A percentile compares a stretch with the other conserved stretches of the same genome.
Conservation (phyloP, 129 eudicot genomes). For the Tagetes erecta region DNA sequence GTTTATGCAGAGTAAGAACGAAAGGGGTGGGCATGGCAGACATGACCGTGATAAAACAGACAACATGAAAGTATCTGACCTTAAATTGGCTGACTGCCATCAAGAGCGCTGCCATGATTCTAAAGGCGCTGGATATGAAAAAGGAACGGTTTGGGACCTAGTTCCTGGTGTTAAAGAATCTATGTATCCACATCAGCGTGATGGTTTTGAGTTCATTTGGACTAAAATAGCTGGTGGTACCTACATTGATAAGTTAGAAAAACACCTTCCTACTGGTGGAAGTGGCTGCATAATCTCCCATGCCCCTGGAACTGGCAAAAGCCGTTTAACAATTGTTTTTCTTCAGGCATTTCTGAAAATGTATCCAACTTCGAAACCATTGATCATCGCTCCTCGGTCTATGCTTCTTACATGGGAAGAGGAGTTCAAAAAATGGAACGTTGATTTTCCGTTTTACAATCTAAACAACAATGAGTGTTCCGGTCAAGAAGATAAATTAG, state of each 20-base stretch:
- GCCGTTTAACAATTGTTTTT: slow-evolving; percentile 53
- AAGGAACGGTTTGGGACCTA: slow-evolving; percentile 64
- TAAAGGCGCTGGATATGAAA: neutral
- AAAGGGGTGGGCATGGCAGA: slow-evolving; percentile 34
- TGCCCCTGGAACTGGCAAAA: slow-evolving; percentile 91
- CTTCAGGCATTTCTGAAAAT: slow-evolving; percentile 51
- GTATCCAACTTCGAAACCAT: slow-evolving; percentile 52
- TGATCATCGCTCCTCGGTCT: slow-evolving; percentile 55
- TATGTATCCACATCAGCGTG: slow-evolving; percentile 78
- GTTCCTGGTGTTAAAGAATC: slow-evolving; percentile 47
- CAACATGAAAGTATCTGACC: neutral
- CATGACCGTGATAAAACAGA: slow-evolving; percentile 27
- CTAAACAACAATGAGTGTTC: slow-evolving; percentile 34
- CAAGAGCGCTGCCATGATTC: slow-evolving; percentile 14
- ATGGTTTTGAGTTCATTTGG: slow-evolving; percentile 79
- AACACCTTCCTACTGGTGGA: slow-evolving; percentile 28
- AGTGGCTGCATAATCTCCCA: slow-evolving; percentile 91
- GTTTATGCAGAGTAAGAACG: slow-evolving; percentile 36
- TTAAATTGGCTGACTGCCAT: slow-evolving; percentile 25
- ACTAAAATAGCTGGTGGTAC: slow-evolving; percentile 63
- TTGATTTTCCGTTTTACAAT: slow-evolving; percentile 41
- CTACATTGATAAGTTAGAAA: slow-evolving; percentile 39
- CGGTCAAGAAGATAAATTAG: slow-evolving; percentile 30
- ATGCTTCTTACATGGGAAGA: slow-evolving; percentile 64
- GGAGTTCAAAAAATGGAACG: slow-evolving; percentile 52